These are phyloP conservation scores for Talaromyces borbonicus DNA, from an alignment of 495 filamentous ascomycete genomes.

Conservation along the genomic window DNA sequence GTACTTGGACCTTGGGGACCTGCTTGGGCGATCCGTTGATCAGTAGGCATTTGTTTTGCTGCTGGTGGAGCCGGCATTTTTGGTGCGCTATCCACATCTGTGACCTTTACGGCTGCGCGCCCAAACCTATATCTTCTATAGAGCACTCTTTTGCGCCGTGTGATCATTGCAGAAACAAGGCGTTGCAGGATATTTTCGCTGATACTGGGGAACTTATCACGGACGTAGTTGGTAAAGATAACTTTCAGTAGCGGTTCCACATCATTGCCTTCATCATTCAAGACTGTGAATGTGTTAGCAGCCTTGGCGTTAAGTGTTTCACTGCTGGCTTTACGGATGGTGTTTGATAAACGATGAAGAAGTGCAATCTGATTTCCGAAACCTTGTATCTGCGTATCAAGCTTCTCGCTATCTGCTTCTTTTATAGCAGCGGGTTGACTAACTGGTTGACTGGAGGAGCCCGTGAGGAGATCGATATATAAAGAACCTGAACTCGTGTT, in stretches of 20 bases:
- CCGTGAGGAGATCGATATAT: background rate
- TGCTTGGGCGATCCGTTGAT: too few relatives aligned
- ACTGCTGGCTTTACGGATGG: conserved; percentile 8
- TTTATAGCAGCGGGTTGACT: background rate
- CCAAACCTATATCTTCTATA: conserved; percentile 3
- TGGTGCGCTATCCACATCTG: background rate
- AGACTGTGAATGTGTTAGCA: conserved; percentile 3
- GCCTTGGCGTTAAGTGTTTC: conserved; percentile 5
- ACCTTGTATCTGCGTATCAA: background rate
- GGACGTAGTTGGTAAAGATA: conserved; percentile 3
- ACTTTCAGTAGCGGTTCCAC: background rate
- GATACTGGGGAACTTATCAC: conserved; percentile 1
- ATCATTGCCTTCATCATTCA: conserved; percentile 7
- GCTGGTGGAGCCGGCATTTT: background rate
- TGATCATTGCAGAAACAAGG: conserved; percentile 4
- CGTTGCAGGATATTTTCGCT: background rate
- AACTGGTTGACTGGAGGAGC: too few relatives aligned
- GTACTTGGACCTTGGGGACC: background rate
- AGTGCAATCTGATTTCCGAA: conserved; percentile 1
- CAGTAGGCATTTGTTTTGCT: background rate
- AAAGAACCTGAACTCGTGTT: background rate
- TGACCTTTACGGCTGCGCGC: background rate
- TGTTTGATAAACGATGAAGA: conserved; percentile 7
- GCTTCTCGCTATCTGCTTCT: background rate
- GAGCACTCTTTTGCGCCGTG: conserved; percentile 5